Evolutionary conservation across 2,329 filamentous ascomycete genomes (phyloP).

Genomic region (Verruconis gallopava): DNA sequence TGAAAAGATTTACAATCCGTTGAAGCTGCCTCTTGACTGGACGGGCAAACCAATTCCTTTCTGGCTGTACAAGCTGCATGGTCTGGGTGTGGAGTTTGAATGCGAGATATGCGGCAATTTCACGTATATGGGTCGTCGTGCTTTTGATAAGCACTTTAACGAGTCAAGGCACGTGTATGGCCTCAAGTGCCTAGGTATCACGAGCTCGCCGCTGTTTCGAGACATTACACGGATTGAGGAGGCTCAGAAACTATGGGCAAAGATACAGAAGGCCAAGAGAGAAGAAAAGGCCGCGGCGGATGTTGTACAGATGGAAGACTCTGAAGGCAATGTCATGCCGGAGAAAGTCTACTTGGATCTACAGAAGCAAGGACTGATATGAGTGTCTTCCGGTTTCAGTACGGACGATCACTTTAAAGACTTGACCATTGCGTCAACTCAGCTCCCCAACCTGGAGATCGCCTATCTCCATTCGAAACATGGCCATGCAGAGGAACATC

Average conservation of each 20-base stretch:
- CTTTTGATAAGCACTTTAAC: conserved; percentile 98
- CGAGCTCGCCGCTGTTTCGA: conserved; percentile 76
- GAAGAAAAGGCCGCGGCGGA: conserved; percentile 63
- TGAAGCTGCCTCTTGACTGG: conserved; percentile 93
- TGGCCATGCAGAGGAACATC: too few relatives aligned
- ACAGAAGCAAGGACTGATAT: conserved; percentile 80
- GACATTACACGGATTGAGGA: conserved; percentile 92
- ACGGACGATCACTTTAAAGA: too few relatives aligned
- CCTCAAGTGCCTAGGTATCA: conserved; percentile 85
- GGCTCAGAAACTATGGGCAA: conserved; percentile 79
- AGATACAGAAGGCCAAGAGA: conserved; percentile 78
- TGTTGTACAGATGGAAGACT: conserved; percentile 97
- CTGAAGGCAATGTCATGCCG: conserved; percentile 95
- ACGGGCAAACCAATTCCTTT: conserved; percentile 98
- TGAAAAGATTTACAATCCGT: conserved; percentile 88
- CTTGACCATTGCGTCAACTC: too few relatives aligned
- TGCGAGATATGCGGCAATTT: conserved; percentile 98
- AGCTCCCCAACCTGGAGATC: too few relatives aligned
- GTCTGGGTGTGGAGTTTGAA: conserved; percentile 82
- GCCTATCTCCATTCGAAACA: too few relatives aligned
- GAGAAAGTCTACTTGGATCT: conserved; percentile 96
- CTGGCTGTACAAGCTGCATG: conserved; percentile 96
- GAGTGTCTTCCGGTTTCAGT: too few relatives aligned
- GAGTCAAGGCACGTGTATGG: conserved; percentile 89
- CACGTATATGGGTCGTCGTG: conserved; percentile 93